These are phyloP conservation scores for Cicer arietinum DNA, from an alignment of 306 rosid genomes.

Conservation along the genomic window DNA sequence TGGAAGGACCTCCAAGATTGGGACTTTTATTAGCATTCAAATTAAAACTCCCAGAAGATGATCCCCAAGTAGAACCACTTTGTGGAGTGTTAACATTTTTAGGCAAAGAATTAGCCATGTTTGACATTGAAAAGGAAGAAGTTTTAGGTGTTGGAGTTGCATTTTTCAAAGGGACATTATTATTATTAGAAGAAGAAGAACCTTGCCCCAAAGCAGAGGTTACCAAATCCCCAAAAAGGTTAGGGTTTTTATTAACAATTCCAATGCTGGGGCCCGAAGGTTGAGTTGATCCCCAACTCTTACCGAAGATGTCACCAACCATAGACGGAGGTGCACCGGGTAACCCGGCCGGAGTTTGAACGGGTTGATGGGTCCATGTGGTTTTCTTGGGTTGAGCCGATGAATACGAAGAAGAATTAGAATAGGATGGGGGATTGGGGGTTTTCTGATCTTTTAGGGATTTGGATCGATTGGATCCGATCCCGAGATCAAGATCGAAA, in stretches of 20 bases:
- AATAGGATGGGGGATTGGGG: conserved; percentile 55
- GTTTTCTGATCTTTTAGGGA: conserved; percentile 88
- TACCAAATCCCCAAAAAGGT: conserved; percentile 89
- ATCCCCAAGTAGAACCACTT: conserved; percentile 58
- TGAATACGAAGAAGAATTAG: conserved; percentile 47
- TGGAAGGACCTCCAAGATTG: conserved; percentile 69
- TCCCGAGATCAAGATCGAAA: conserved; percentile 89
- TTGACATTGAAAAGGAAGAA: conserved; percentile 74
- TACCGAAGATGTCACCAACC: conserved; percentile 95
- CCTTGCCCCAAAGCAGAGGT: conserved; percentile 75
- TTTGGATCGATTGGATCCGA: conserved; percentile 76
- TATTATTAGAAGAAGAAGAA: conserved; percentile 19
- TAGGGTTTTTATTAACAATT: conserved; percentile 75
- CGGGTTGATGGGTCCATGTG: conserved; percentile 90
- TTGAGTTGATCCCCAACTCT: conserved; percentile 73
- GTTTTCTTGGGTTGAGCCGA: conserved; percentile 70
- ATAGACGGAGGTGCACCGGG: conserved; percentile 66
- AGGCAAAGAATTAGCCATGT: conserved; percentile 72
- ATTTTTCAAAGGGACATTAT: conserved; percentile 72
- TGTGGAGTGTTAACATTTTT: conserved; percentile 47
- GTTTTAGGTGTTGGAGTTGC: conserved; percentile 43
- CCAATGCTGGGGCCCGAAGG: conserved; percentile 55
- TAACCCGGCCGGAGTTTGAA: conserved; percentile 53
- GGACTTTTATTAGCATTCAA: conserved; percentile 48
- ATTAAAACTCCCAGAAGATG: conserved; percentile 50